These are phyloP conservation scores for Gynandropsis gynandra DNA, from an alignment of 345 rosid species.

Conservation along the genomic window DNA sequence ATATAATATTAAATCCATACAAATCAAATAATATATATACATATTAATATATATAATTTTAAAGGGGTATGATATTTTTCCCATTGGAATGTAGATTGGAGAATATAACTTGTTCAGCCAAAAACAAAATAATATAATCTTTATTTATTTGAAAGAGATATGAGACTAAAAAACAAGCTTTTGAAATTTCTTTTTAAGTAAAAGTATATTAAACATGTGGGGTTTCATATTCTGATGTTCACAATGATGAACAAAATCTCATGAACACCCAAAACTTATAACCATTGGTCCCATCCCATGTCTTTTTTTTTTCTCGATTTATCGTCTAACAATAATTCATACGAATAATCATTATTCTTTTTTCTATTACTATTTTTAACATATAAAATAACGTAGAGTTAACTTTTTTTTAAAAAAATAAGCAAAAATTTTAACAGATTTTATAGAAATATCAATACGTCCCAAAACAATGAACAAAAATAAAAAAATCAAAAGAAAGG, in stretches of 20 bases:
- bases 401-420: neutral
- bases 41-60: too few relatives aligned
- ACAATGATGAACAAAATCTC: slow-evolving; percentile 27
- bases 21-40: too few relatives aligned
- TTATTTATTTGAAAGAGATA: neutral
- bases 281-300: slow-evolving; percentile 24
- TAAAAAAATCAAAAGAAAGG: slow-evolving; percentile 27
- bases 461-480: neutral
- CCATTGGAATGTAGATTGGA: too few relatives aligned
- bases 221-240: slow-evolving; percentile 16
- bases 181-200: slow-evolving; percentile 13
- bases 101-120: too few relatives aligned
- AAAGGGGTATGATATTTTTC: too few relatives aligned
- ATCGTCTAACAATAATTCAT: slow-evolving; percentile 20
- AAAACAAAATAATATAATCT: too few relatives aligned
- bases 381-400: slow-evolving; percentile 14
- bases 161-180: slow-evolving; percentile 11
- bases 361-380: slow-evolving; percentile 12
- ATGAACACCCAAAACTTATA: slow-evolving; percentile 25
- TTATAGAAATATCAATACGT: slow-evolving; percentile 9
- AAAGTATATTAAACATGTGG: slow-evolving; percentile 17
- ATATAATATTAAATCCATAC: too few relatives aligned
- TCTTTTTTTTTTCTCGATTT: slow-evolving; percentile 22
- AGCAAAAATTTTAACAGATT: slow-evolving; percentile 9
- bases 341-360: neutral